Percentiles rank a stretch among this genome's conserved stretches.
Conservation (phyloP, 2,329 filamentous ascomycete species). For the Penicillium sp. region DNA sequence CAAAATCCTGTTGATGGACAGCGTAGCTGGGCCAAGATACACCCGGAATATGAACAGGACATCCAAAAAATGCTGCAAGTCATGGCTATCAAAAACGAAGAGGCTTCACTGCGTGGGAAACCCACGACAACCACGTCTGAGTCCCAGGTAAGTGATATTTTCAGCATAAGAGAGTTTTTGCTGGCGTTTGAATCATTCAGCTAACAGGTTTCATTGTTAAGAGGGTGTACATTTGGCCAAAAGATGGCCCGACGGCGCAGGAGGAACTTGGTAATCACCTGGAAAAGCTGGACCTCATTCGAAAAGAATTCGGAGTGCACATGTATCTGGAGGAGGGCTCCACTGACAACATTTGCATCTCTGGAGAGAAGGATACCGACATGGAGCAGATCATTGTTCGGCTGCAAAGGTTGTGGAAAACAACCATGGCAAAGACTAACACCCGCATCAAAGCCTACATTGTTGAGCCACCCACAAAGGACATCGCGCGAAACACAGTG, state of each 20-base stretch:
- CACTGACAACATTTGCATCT: constrained; percentile 29
- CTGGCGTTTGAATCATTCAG: background rate
- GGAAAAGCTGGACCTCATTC: constrained; percentile 48
- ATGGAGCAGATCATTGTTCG: constrained; percentile 38
- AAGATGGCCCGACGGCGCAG: constrained; percentile 40
- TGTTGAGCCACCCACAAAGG: constrained; percentile 27
- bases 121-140: background rate
- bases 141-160: background rate
- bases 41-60: background rate
- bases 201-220: background rate
- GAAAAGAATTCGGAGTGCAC: constrained; percentile 40
- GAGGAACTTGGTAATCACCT: constrained; percentile 43
- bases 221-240: constrained; percentile 39
- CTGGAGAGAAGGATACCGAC: constrained; percentile 32
- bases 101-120: background rate
- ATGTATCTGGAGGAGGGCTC: constrained; percentile 37
- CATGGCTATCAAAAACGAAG: background rate
- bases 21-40: background rate
- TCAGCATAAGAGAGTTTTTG: too few relatives aligned
- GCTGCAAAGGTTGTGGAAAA: constrained; percentile 30
- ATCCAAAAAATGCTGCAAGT: background rate
- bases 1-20: background rate
- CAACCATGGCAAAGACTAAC: constrained; percentile 28
- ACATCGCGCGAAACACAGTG: constrained; percentile 24
- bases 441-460: constrained; percentile 36